Conservation (phyloP, 805 yeast species). For the Vanderwaltozyma yarrowii region DNA sequence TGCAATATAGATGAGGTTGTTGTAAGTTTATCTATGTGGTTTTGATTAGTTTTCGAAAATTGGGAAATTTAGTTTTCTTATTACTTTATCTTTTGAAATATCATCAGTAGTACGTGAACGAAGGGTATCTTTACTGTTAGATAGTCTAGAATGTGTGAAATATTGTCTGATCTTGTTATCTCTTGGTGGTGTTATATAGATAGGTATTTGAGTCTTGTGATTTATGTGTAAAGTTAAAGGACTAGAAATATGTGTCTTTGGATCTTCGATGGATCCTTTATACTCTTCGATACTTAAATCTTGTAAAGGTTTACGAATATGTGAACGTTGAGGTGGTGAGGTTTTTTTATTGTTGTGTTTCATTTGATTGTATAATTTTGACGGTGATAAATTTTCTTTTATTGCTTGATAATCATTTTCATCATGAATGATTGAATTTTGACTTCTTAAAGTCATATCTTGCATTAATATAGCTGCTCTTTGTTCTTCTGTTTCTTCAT, state of each 20-base stretch:
- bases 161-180: constrained; percentile 8
- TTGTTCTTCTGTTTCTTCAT: constrained; percentile 16
- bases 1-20: too few species aligned
- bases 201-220: constrained; percentile 9
- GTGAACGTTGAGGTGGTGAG: too few species aligned
- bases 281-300: constrained; percentile 12
- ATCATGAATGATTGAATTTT: constrained; percentile 15
- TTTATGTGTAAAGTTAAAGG: constrained; percentile 12
- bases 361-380: constrained; percentile 3
- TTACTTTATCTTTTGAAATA: constrained; percentile 12
- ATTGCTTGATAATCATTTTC: constrained; percentile 15
- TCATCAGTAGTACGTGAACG: constrained; percentile 16
- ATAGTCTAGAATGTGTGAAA: constrained; percentile 3
- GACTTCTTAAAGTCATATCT: constrained; percentile 19
- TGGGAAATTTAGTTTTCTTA: constrained; percentile 14
- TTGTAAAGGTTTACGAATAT: constrained; percentile 7
- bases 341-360: constrained; percentile 1
- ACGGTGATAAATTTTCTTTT: constrained; percentile 13
- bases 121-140: not conserved
- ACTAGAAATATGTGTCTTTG: constrained; percentile 4
- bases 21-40: too few species aligned
- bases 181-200: constrained; percentile 18
- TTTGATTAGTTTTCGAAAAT: constrained; percentile 8
- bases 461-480: constrained; percentile 9
- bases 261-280: constrained; percentile 14